Evolutionary conservation across 2,329 filamentous ascomycete genomes (phyloP).

Genomic region (Neoarthrinium moseri): DNA sequence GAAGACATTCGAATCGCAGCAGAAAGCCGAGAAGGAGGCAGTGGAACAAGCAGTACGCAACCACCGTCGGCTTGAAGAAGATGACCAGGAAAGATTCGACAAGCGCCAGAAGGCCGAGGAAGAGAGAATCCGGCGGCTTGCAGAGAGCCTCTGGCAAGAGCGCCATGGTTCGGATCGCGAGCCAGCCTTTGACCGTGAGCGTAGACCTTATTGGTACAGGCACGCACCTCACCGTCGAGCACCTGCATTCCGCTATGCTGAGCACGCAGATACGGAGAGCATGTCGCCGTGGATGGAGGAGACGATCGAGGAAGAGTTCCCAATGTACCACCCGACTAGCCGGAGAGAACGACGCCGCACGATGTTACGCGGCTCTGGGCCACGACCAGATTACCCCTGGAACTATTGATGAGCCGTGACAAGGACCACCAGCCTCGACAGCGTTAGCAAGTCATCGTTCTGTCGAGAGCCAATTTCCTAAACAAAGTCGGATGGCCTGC

Average conservation of each 20-base stretch:
- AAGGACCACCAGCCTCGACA: no score
- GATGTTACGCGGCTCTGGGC: not conserved
- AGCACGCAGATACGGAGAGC: not conserved
- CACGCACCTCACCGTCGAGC: not conserved
- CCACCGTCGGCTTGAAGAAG: not conserved
- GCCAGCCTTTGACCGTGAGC: not conserved
- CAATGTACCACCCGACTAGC: not conserved
- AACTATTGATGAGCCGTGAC: constrained; percentile 2
- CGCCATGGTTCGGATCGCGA: not conserved
- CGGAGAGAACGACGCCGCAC: not conserved
- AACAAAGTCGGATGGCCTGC: no score
- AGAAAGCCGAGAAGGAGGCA: not conserved
- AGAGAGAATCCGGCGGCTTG: not conserved
- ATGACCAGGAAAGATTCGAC: not conserved
- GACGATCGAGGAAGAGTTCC: not conserved
- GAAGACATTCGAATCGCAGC: not conserved
- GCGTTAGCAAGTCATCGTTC: no score
- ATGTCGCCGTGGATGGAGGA: constrained; percentile 4
- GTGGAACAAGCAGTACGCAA: not conserved
- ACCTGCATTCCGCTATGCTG: not conserved
- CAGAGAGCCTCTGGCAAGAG: not conserved
- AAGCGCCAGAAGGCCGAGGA: not conserved
- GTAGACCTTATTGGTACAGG: not conserved
- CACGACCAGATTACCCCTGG: not conserved
- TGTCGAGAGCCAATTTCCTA: no score